Base-by-base conservation (phyloP, 495 filamentous ascomycete species). In the Cladorrhinum samala region DNA sequence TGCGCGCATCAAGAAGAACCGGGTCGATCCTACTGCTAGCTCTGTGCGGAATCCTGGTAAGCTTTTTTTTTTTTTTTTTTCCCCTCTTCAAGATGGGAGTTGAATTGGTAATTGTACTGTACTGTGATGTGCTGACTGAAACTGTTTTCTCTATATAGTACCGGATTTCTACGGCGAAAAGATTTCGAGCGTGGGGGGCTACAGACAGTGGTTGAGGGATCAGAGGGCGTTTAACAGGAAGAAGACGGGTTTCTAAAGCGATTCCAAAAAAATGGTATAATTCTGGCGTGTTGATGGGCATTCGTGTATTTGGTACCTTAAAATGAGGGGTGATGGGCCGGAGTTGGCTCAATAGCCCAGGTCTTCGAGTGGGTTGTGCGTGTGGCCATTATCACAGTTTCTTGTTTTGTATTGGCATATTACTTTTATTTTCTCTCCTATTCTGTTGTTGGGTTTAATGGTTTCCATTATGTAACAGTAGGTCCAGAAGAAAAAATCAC, bases 191-290 rank as follows among this genome's bases (percentile, higher is more conserved):
- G 88, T 98, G 36, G 80, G 82, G 52, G 91, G 87, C 46, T 98
- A 96, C 63, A 72, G 94, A 59, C 84, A 87, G 67, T 98, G 93
- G 93, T 71, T 98, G 65, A 96, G 92, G 76, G 93, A 98, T 67
- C 94, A 97, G 77, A 71, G 91, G 44, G 90, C 91, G n/a, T 98
- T 93, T 70, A 95, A 95, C 73, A 83, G 85, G 72, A 96, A 96
- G 80, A 84, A 87, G 62, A 79, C 81, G 9, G 51, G 51, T 46
- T 61, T 75, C 48, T 73, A 50, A 70, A 42, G 19, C n/a, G 39
- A 6, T 33, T 33, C 27, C 5, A 33, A 33, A 33, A 33, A 33
- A 33, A 33, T 33, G 5, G 27, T 33, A 33, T 33, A 33, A 33
- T 6, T 33, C 5, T 33, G 6, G 11, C 11, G 27, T 33, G 27